Base-by-base conservation (phyloP, 305 asterid genomes). In the Striga hermonthica region DNA sequence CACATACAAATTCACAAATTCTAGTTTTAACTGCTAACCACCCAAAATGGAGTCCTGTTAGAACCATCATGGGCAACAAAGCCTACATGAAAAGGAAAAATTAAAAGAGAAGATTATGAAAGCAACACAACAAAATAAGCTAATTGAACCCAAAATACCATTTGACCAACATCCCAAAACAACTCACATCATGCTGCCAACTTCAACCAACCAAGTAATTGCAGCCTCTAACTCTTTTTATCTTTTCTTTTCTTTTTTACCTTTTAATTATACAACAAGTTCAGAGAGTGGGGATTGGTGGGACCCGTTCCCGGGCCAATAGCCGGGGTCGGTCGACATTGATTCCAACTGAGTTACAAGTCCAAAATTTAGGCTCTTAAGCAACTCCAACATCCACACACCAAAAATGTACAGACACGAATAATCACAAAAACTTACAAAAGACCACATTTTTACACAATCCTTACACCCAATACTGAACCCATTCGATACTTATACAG, bases 401-500 rank as follows among this genome's bases (percentile, higher is more conserved):
- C 31, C 44, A 39, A 39, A 39, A 8, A 53, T 22, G n/a, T 7
- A 12, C 62, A 4, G 16, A 36, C 0, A 57, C 34, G 14, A 54
- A 31, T 58, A 53, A 58, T 62, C 64, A 55, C 5, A 62, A 10
- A 63, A 62, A 67, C 47, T 44, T 63, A 41, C 57, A 43, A 62
- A 47, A 72, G 9, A 60, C 62, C 61, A 69, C 12, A 15, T 66
- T 54, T 57, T 35, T 5, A 68, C 56, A 55, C 60, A 77, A 10
- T 44, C 62, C 41, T 50, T 1, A 56, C 57, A 76, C 53, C 40
- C 67, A 70, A 72, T 43, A 74, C 53, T 69, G 55, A 78, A 72
- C 61, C 59, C 39, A 57, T 73, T 44, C 10, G 28, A 66, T 1
- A 65, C 68, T 64, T 50, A 37, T 34, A 48, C 38, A 13, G 10